Evolutionary conservation across 768 basidiomycete genomes (phyloP).

Genomic region (Baorangia bicolor): DNA sequence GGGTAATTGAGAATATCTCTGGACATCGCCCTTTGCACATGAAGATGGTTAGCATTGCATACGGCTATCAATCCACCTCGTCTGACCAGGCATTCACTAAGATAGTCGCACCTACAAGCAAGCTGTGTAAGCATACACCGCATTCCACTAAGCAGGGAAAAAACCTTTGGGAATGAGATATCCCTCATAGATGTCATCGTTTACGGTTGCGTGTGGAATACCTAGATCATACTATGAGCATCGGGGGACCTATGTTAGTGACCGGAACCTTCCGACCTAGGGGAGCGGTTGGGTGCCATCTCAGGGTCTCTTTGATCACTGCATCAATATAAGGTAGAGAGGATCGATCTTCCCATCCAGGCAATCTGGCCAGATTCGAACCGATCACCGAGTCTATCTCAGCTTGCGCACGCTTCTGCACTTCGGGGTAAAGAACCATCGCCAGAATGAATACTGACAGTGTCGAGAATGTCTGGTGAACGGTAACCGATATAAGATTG

Average conservation of each 20-base stretch:
- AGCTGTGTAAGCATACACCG: neutral
- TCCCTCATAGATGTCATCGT: constrained; percentile 41
- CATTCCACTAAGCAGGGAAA: neutral
- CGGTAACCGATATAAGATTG: neutral
- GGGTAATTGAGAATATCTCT: constrained; percentile 36
- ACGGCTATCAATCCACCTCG: neutral
- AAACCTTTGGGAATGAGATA: constrained; percentile 46
- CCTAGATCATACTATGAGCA: neutral
- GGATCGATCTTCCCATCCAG: constrained; percentile 15
- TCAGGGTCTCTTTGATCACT: constrained; percentile 11
- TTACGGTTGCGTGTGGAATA: constrained; percentile 28
- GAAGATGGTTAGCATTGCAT: neutral
- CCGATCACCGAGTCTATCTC: constrained; percentile 14
- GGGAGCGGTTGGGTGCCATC: constrained; percentile 7
- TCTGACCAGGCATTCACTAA: constrained; percentile 6
- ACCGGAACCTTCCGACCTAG: constrained; percentile 4
- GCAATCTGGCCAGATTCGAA: constrained; percentile 6
- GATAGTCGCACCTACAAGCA: neutral
- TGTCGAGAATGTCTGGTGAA: constrained; percentile 2
- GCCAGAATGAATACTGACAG: constrained; percentile 8
- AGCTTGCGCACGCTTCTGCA: constrained; percentile 14
- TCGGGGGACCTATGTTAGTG: too few species aligned
- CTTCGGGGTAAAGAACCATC: constrained; percentile 16
- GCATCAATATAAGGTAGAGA: constrained; percentile 10
- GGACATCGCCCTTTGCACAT: constrained; percentile 27